Conservation (phyloP, 148 eudicot genomes). For the Nyssa sinensis region DNA sequence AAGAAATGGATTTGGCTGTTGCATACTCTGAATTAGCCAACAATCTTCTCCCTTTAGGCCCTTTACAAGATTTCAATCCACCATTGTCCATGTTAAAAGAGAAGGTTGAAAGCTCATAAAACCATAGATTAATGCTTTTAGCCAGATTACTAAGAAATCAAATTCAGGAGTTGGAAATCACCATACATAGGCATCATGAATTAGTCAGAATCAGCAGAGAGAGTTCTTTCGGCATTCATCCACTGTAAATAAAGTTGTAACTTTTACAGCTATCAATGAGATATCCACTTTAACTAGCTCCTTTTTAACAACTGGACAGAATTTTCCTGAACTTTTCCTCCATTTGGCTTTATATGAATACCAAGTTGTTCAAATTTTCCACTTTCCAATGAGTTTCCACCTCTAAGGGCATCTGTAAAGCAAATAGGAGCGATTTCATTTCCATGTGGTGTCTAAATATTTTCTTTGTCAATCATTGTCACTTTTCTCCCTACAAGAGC, state of each 20-base stretch:
- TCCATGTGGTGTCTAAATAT: not conserved
- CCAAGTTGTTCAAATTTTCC: not conserved
- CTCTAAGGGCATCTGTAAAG: not conserved
- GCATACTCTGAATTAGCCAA: not conserved
- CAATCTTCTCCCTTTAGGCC: not conserved
- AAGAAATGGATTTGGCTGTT: not conserved
- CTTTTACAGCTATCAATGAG: not conserved
- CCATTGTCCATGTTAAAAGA: not conserved
- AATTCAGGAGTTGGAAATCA: conserved; percentile 15
- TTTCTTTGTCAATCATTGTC: not conserved
- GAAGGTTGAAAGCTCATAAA: not conserved
- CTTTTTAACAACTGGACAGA: conserved; percentile 1
- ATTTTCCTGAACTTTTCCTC: not conserved
- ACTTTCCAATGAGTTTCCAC: not conserved
- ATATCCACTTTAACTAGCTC: too few relatives aligned
- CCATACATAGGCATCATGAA: conserved; percentile 17
- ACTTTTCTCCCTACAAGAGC: not conserved
- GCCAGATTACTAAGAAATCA: conserved; percentile 7
- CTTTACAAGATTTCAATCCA: conserved; percentile 9
- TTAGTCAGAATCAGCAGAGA: conserved; percentile 3
- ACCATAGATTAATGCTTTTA: not conserved
- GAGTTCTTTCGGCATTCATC: conserved; percentile 18
- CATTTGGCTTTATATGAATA: not conserved
- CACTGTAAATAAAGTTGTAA: conserved; percentile 13
- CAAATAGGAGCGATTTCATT: not conserved